Base-by-base conservation (phyloP, 495 filamentous ascomycete genomes). In the Aeminium ludgeri region DNA sequence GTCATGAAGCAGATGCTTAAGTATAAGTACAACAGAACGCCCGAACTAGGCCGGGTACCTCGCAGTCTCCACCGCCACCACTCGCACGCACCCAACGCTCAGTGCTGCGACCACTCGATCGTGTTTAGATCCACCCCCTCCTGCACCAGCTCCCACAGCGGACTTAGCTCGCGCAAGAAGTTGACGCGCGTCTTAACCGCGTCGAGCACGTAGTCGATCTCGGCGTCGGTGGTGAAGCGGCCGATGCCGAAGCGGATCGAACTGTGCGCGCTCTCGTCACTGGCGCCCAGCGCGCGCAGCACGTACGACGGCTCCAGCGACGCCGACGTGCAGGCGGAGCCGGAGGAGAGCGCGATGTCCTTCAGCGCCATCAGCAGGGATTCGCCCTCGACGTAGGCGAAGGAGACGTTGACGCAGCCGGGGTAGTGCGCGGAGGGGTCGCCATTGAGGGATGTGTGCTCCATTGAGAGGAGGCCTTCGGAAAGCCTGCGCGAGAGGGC, bases 61-160 rank as follows among this genome's bases (percentile, higher is more conserved):
- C 13, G 31, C 31, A 15, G 11, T 34, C 31, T 34, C 17, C 31
- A 3, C n/a, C 31, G 31, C 31, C 31, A 11, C 8, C 23, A 25
- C 23, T 25, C 23, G 23, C 23, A 25, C 23, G 3, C 23, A 8
- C 8, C 23, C 25, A n/a, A 4, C 40, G 3, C 51, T 69, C 52
- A 94, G 59, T 94, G 91, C 64, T 92, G 84, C 50, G 79, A 89
- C 89, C 89, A 99, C 63, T 99, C 77, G 56, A 99, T 99, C 38
- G 82, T 93, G 60, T 87, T 85, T 56, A 99, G 62, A 49, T 89
- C 89, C 49, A 96, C 70, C 2, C 89, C 89, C 60, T 96, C 91
- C 62, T 99, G 91, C 10, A 99, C 89, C 45, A 99, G 60, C 64
- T 99, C 89, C 89, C 89, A 99, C 49, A 99, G 62, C 38, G 89